These are phyloP conservation scores for Pelargonium myrrhifolium DNA, from an alignment of 441 rosid genomes.

Conservation along the genomic window DNA sequence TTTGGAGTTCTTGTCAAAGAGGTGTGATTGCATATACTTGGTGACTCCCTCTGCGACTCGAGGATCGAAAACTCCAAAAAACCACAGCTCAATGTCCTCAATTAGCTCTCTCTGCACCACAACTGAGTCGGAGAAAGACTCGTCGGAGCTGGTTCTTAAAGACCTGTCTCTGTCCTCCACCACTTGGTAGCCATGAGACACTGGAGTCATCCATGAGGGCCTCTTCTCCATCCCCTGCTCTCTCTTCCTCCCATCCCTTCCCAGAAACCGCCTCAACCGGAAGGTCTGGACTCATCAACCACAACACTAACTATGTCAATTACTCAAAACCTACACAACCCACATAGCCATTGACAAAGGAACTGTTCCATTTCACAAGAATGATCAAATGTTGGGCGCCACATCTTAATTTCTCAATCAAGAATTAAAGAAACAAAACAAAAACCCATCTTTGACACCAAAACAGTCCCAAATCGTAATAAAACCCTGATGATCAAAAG, in stretches of 20 bases:
- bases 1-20: constrained; percentile 38
- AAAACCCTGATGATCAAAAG: background rate
- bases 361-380: background rate
- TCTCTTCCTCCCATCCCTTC: constrained; percentile 30
- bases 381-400: background rate
- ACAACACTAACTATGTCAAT: background rate
- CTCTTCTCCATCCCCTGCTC: constrained; percentile 23
- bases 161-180: constrained; percentile 29
- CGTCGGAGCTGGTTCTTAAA: constrained; percentile 17
- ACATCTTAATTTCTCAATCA: background rate
- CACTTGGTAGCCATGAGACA: constrained; percentile 61
- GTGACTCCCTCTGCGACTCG: constrained; percentile 41
- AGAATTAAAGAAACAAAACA: background rate
- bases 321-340: background rate
- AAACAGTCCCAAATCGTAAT: background rate
- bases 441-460: background rate
- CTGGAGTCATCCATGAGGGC: constrained; percentile 53
- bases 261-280: constrained; percentile 28
- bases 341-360: background rate
- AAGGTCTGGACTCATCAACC: constrained; percentile 29
- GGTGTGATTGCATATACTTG: constrained; percentile 52
- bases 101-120: constrained; percentile 64
- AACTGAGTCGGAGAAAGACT: constrained; percentile 30
- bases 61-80: constrained; percentile 51
- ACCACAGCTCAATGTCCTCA: constrained; percentile 55